These are phyloP conservation scores for apple (Malus domestica) DNA, from an alignment of 306 rosid genomes.

Conservation along the genomic window ASM211411v1 NC_041795.1:29814001-29814500, in stretches of 20 bases:
- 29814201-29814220: neutral
- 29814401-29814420: neutral
- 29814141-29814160: too few species aligned
- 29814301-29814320: too few species aligned
- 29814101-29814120: too few species aligned
- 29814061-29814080: too few species aligned
- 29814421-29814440: neutral
- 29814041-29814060: too few species aligned
- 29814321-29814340: neutral
- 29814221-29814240: neutral
- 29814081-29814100: rapidly evolving
- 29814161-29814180: too few species aligned
- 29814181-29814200: too few species aligned
- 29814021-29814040: too few species aligned
- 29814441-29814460: neutral
- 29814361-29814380: neutral
- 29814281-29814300: neutral
- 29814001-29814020: too few species aligned
- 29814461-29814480: neutral
- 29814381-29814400: neutral
- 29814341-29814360: neutral
- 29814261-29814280: neutral
- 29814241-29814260: neutral
- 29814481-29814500: neutral
- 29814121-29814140: too few species aligned